Evolutionary conservation across 768 basidiomycete species (phyloP).

Genomic region (Phylloporus rhodoxanthus): DNA sequence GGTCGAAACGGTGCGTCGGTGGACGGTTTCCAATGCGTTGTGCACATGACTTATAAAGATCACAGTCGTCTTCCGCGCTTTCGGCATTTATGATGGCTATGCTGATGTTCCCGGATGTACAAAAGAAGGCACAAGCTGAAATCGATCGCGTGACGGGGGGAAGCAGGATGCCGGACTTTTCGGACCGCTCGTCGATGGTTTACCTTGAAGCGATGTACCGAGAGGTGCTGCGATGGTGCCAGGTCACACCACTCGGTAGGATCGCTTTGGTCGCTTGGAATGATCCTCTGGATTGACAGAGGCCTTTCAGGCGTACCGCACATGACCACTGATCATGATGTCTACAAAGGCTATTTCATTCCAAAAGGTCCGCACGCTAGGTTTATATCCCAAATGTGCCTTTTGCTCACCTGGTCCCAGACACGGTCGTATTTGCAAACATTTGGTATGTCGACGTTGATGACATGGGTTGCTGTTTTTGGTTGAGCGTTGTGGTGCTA

Average conservation of each 20-base stretch:
- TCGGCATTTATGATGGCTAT: slow-evolving; percentile 26
- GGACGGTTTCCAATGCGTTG: background rate
- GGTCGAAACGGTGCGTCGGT: slow-evolving; percentile 17
- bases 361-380: slow-evolving; percentile 12
- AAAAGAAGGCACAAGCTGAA: slow-evolving; percentile 24
- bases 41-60: background rate
- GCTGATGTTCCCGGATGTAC: slow-evolving; percentile 21
- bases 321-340: slow-evolving; percentile 11
- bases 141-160: slow-evolving; percentile 20
- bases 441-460: slow-evolving; percentile 8
- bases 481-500: background rate
- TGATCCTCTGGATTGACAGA: background rate
- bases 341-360: slow-evolving; percentile 15
- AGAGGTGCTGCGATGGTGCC: slow-evolving; percentile 24
- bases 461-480: background rate
- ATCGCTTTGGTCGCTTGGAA: background rate
- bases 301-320: slow-evolving; percentile 26
- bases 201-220: slow-evolving; percentile 22
- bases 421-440: slow-evolving; percentile 21
- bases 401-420: slow-evolving; percentile 3
- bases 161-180: slow-evolving; percentile 14
- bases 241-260: slow-evolving; percentile 21
- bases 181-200: slow-evolving; percentile 18
- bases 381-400: background rate
- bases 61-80: slow-evolving; percentile 19